Conservation (phyloP, 2,329 filamentous ascomycete species). For the Camillea tinctor region DNA sequence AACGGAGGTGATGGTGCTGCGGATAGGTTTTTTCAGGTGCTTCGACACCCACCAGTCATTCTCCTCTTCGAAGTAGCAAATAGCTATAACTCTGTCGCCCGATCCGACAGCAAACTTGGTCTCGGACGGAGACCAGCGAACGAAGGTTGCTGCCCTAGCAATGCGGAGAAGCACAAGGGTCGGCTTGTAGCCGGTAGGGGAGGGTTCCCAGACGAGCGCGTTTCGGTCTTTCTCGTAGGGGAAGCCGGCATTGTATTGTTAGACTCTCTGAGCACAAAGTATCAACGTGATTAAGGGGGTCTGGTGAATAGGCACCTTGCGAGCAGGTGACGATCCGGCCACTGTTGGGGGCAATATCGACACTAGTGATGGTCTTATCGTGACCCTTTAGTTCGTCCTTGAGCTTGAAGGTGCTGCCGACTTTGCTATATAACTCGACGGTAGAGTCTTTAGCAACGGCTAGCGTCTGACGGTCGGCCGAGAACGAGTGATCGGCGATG, state of each 20-base stretch:
- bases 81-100: slow-evolving; percentile 88
- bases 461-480: slow-evolving; percentile 81
- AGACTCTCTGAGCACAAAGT: neutral
- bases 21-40: slow-evolving; percentile 98
- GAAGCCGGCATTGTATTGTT: neutral
- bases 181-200: slow-evolving; percentile 90
- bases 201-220: slow-evolving; percentile 95
- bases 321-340: slow-evolving; percentile 97
- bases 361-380: slow-evolving; percentile 93
- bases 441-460: slow-evolving; percentile 88
- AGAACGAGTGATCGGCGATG: slow-evolving; percentile 98
- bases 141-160: slow-evolving; percentile 93
- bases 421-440: slow-evolving; percentile 81
- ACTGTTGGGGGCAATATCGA: slow-evolving; percentile 88
- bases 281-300: neutral
- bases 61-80: slow-evolving; percentile 99
- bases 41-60: slow-evolving; percentile 99
- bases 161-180: slow-evolving; percentile 96
- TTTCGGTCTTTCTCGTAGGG: slow-evolving; percentile 70
- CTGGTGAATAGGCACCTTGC: slow-evolving; percentile 63
- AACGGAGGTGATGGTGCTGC: slow-evolving; percentile 92
- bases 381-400: slow-evolving; percentile 94
- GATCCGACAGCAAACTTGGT: slow-evolving; percentile 97
- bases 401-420: slow-evolving; percentile 73
- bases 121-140: slow-evolving; percentile 95